phyloP scores from a whole-genome alignment of 345 rosid genomes.

The Luvunga scandens region DNA sequence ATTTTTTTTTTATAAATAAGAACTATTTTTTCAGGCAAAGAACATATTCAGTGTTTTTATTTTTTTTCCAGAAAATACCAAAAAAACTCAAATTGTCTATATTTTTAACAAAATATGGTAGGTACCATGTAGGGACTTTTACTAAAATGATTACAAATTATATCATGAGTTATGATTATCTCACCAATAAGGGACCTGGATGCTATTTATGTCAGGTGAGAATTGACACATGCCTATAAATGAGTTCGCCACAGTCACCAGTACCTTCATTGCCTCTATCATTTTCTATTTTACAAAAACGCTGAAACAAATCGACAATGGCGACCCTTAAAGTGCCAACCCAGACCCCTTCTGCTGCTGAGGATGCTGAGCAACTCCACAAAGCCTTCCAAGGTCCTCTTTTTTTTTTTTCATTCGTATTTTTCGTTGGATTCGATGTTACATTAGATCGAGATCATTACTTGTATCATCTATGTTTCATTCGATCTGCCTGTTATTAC shows the following conservation, averaged over 20 bases:
- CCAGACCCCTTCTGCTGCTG: constrained; percentile 63
- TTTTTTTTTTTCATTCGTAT: neutral
- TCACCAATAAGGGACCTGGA: neutral
- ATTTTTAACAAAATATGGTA: too few relatives aligned
- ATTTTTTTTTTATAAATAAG: too few relatives aligned
- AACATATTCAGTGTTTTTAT: too few relatives aligned
- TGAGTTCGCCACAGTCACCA: neutral
- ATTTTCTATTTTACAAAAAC: constrained; percentile 19
- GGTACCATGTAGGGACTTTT: too few relatives aligned
- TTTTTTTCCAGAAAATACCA: too few relatives aligned
- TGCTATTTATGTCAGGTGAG: too few relatives aligned
- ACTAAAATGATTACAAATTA: too few relatives aligned
- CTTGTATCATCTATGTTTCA: neutral
- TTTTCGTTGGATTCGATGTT: neutral
- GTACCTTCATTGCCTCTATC: neutral
- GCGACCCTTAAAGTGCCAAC: constrained; percentile 68
- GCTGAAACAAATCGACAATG: constrained; percentile 37
- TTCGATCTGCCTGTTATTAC: neutral
- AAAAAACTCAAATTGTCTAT: too few relatives aligned
- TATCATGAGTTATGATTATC: neutral
- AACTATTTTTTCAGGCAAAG: too few relatives aligned
- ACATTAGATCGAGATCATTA: neutral
- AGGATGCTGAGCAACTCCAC: constrained; percentile 84
- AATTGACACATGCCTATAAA: neutral
- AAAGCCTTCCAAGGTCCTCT: constrained; percentile 72